Evolutionary conservation across 495 filamentous ascomycete species (phyloP), one percentile per base, ranked within the genome.

Genomic region (Podospora pseudopauciseta): DNA sequence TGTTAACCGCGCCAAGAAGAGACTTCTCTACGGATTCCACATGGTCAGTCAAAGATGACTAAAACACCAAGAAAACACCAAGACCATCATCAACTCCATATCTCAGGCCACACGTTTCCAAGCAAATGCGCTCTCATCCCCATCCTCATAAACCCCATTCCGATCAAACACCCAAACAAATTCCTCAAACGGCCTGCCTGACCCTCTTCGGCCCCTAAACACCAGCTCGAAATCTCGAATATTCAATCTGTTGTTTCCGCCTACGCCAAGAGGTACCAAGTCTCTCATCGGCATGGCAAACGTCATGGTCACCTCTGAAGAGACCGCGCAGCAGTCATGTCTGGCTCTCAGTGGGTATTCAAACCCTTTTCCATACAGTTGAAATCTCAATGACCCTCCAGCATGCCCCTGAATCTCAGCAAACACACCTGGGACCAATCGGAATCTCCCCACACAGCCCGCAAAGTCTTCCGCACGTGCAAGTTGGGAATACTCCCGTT

Each of bases 241-340:
- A 5, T 63, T 19, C 13, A 72, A 32, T 2, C 68, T 28, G 49
- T 72, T 72, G 1, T 59, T 68, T 0, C 71, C 71, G 3, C 71
- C 71, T 5, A 72, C 68, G 1, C 71, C 71, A 6, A 32, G 61
- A 2, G 58, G 49, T 6, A 71, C 20, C 1, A 68, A 16, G 13
- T 72, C 71, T 1, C 3, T 5, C 71, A 72, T 72, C 7, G 65
- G 63, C 20, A 61, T 63, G 19, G 71, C 68, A 54, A 72, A 63
- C 0, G 65, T 65, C 71, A 72, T 72, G 3, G n/a, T 60, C 13
- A 64, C 20, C 27, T 60, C 27, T 15, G 30, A 19, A 2, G 56
- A 19, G 18, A 1, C 49, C 15, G 1, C 0, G 3, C 30, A 49
- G 39, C 9, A 49, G 18, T 49, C 39, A 49, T 49, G 9, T 11